Evolutionary conservation across 2,329 filamentous ascomycete species (phyloP).

Genomic region (Podosphaera aphanis): DNA sequence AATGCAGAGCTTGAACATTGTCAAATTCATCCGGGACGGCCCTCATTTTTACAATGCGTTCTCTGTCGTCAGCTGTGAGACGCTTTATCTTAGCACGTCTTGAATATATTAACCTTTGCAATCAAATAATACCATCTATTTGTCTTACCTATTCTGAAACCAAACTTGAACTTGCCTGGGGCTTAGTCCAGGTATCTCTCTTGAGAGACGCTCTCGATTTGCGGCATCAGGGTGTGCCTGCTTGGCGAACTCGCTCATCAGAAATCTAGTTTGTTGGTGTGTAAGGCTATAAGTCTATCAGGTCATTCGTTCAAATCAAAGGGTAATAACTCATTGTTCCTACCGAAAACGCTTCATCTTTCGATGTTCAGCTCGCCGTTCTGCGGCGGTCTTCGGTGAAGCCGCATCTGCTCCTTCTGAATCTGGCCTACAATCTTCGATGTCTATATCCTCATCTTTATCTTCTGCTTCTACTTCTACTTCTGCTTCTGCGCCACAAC

Average conservation of each 20-base stretch:
- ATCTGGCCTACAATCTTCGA: conserved; percentile 31
- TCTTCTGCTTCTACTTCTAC: conserved; percentile 8
- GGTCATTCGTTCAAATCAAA: conserved; percentile 5
- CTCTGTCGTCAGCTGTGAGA: conserved; percentile 43
- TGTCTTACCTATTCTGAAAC: conserved; percentile 77
- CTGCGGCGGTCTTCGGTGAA: conserved; percentile 29
- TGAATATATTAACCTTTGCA: conserved; percentile 3
- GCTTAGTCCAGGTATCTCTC: conserved; percentile 77
- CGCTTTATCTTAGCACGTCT: conserved; percentile 52
- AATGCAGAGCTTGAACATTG: conserved; percentile 44
- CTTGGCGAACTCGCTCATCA: conserved; percentile 92
- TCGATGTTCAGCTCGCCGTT: conserved; percentile 30
- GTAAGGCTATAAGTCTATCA: conserved; percentile 42
- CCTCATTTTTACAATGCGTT: conserved; percentile 49
- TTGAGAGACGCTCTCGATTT: conserved; percentile 64
- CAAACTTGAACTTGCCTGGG: conserved; percentile 89
- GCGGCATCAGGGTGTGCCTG: conserved; percentile 85
- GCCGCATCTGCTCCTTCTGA: conserved; percentile 20
- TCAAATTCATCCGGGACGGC: conserved; percentile 49
- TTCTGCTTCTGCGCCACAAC: conserved; percentile 20
- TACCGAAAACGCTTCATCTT: conserved; percentile 69
- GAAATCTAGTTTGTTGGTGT: conserved; percentile 86
- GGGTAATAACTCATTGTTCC: conserved; percentile 4
- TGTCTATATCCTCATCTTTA: conserved; percentile 23
- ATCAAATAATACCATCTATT: neutral